Base-by-base conservation (phyloP, 1,139 yeast species). In the Geotrichum europaeum region DNA sequence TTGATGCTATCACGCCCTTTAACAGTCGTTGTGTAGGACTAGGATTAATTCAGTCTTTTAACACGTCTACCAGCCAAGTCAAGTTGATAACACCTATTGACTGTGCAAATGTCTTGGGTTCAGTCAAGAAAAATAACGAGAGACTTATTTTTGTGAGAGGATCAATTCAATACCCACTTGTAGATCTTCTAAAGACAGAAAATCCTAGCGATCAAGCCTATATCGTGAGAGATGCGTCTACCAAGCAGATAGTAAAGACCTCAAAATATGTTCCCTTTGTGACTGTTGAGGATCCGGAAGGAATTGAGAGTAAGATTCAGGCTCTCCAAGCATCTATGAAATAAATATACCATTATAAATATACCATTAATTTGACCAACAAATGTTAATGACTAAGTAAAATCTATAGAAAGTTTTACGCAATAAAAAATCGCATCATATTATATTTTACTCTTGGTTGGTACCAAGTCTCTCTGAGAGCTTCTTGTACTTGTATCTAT, bases 401-500 rank as follows among this genome's bases (percentile, higher is more conserved):
- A 52, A 53, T 53, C 40, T 24, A 40, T 40, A 43, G n/a, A 24
- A 32, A 34, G 13, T 6, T 40, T 34, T 43, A 13, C 13, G 7
- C 15, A 36, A 15, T 18, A 24, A 43, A 24, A 49, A 30, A 20
- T 51, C 25, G 5, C 18, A 7, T 12, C 4, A 13, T 25, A n/a
- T 2, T 4, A 12, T 24, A 45, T 28, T 18, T 22, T 43, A 57
- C 43, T 57, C 54, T 20, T 52, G 18, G 66, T 81, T 86, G 13
- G 61, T 50, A 4, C 63, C 63, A 32, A 61, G 64, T 30, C 63
- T 60, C 22, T 63, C 61, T 30, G 65, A 67, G 43, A 70, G 61
- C 51, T 67, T 65, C 51, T 88, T 95, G 71, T 94, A 94, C 68
- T 86, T 88, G 49, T 78, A 71, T 65, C 98, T 82, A 69, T 94